A percentile compares a stretch with the other conserved stretches of the same genome.
Conservation (phyloP, 208 protist species). For the Leishmania amazonensis region DNA sequence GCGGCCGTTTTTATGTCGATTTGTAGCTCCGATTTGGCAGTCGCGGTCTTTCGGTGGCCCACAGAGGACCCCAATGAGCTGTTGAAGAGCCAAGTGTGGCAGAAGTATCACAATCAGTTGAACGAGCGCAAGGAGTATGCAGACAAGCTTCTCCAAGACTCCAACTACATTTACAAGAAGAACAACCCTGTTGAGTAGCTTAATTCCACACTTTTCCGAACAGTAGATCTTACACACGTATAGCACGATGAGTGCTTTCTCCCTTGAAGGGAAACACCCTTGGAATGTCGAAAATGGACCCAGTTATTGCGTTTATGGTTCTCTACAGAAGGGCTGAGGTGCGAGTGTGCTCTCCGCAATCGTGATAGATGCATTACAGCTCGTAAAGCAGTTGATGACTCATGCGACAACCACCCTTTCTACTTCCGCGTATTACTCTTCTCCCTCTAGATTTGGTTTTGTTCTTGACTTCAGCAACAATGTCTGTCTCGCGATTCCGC, state of each 20-base stretch:
- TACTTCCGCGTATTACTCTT: neutral
- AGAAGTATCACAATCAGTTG: slow-evolving; percentile 61
- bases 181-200: slow-evolving; percentile 48
- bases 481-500: slow-evolving; percentile 70
- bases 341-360: neutral
- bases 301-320: neutral
- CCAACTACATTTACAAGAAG: slow-evolving; percentile 68
- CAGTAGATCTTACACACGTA: neutral
- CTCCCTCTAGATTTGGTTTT: neutral
- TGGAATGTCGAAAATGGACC: neutral
- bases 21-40: slow-evolving; percentile 49
- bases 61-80: slow-evolving; percentile 83
- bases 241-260: neutral
- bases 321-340: neutral
- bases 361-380: neutral
- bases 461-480: slow-evolving; percentile 7
- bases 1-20: slow-evolving; percentile 47
- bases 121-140: slow-evolving; percentile 71
- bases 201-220: slow-evolving; percentile 11
- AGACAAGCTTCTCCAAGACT: slow-evolving; percentile 75
- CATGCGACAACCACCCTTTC: neutral
- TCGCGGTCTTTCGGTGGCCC: slow-evolving; percentile 63
- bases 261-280: neutral
- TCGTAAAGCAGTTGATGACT: neutral
- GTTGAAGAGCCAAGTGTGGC: slow-evolving; percentile 70